Conservation (phyloP, 1,139 yeast genomes). For the Debaryomyces psychrophilus region DNA sequence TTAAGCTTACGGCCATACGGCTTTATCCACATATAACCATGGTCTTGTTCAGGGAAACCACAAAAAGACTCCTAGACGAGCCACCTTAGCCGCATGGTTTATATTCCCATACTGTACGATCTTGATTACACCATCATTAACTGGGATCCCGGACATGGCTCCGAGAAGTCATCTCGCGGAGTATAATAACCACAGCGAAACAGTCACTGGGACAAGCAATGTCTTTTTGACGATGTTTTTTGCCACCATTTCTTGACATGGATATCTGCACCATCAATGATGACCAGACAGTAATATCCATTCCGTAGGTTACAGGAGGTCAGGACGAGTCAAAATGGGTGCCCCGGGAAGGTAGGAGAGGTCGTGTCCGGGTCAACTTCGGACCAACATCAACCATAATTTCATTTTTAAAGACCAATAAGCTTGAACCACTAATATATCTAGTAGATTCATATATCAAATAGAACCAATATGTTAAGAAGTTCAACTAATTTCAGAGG, state of each 20-base stretch:
- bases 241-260: not conserved
- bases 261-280: not conserved
- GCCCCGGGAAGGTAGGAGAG: not conserved
- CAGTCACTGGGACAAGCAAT: not conserved
- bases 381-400: conserved; percentile 11
- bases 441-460: conserved; percentile 3
- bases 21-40: not conserved
- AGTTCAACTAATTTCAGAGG: conserved; percentile 14
- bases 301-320: not conserved
- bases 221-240: not conserved
- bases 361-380: conserved; percentile 8
- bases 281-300: not conserved
- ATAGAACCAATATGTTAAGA: conserved; percentile 15
- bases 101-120: not conserved
- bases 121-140: not conserved
- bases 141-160: not conserved
- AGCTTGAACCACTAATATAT: not conserved
- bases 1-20: conserved; percentile 1
- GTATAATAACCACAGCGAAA: not conserved
- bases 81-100: not conserved
- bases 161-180: not conserved
- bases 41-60: not conserved
- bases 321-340: conserved; percentile 2
- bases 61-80: not conserved
- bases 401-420: conserved; percentile 1